Conservation (phyloP, 805 yeast species). For the Kurtzmaniella cleridarum region DNA sequence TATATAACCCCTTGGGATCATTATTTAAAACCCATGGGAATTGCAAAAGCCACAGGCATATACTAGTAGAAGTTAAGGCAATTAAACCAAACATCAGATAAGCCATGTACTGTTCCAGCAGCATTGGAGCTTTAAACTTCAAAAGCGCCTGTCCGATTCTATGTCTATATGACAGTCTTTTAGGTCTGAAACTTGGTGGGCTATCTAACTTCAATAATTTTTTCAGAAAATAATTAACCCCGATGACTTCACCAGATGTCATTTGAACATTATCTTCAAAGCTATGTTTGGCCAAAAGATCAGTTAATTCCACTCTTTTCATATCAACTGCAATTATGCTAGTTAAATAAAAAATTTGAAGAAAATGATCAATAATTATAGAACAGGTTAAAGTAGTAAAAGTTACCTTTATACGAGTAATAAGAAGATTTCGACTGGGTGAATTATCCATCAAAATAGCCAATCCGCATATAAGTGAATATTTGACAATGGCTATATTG, state of each 20-base stretch:
- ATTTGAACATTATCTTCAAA: neutral
- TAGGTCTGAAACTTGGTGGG: slow-evolving; percentile 10
- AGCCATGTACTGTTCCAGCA: slow-evolving; percentile 26
- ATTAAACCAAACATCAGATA: slow-evolving; percentile 15
- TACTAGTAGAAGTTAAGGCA: slow-evolving; percentile 14
- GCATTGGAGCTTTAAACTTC: slow-evolving; percentile 32
- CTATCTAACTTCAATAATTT: slow-evolving; percentile 13
- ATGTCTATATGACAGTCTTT: slow-evolving; percentile 17
- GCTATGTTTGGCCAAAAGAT: slow-evolving; percentile 27
- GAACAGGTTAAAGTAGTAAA: slow-evolving; percentile 29
- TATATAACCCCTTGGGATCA: neutral
- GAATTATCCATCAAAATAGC: too few species aligned
- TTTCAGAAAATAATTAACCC: slow-evolving; percentile 22
- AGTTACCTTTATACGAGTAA: too few species aligned
- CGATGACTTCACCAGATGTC: slow-evolving; percentile 12
- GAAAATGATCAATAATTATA: slow-evolving; percentile 50
- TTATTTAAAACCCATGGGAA: neutral
- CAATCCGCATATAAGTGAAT: too few species aligned
- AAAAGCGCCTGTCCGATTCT: slow-evolving; percentile 28
- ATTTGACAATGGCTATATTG: too few species aligned
- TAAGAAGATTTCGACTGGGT: too few species aligned
- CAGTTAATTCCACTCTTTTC: slow-evolving; percentile 56
- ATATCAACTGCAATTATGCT: slow-evolving; percentile 66
- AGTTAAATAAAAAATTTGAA: slow-evolving; percentile 60
- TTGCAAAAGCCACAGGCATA: slow-evolving; percentile 5